Evolutionary conservation across 192 early-diverging fungal genomes (phyloP), one percentile per base, ranked within the genome.

Genomic region (Coemansia sp.): DNA sequence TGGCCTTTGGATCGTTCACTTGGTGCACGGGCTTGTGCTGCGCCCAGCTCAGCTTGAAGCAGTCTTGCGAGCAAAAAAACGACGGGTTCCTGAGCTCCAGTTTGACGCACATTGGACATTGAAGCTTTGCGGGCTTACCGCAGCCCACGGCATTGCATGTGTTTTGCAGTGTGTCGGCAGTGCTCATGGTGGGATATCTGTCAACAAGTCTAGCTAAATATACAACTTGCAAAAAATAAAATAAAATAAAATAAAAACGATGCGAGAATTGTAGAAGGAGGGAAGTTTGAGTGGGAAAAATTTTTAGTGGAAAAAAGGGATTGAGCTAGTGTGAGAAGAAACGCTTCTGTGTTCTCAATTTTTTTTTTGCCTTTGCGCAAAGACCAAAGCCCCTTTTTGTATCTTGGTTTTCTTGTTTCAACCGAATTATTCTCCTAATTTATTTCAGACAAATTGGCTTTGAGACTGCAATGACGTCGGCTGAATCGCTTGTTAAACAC

Each of bases 81-180:
- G 90, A 88, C 31, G 53, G 0, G n/a, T 77, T 85, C 6, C 67
- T 63, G 16, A 94, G 79, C 35, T 67, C 75, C 25, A 86, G 79
- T 65, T 93, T 92, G 33, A 89, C 56, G 68, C 92, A 94, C 5
- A 86, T 92, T n/a, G 92, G 92, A 71, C 92, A 94, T 58, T 92
- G 90, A 48, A 92, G 74, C 25, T 79, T 71, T 0, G 92, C 91
- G 7, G 82, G 67, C 64, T 93, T 88, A 49, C 59, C 77, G 72
- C 91, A 93, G 39, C 83, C 86, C 13, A 58, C 43, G 25, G 80
- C 69, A 20, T 70, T 62, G 72, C 87, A 89, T 15, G 59, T 53
- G 37, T 69, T 61, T 18, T 67, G 55, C n/a, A 43, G 20, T 49
- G 15, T n/a, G 29, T 66, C 71, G 9, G 58, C 23, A 2, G 49